A percentile compares a stretch with the other conserved stretches of the same genome.
phyloP scores from a whole-genome alignment of 257 asterid genomes.

The Orobanche coerulescens region DNA sequence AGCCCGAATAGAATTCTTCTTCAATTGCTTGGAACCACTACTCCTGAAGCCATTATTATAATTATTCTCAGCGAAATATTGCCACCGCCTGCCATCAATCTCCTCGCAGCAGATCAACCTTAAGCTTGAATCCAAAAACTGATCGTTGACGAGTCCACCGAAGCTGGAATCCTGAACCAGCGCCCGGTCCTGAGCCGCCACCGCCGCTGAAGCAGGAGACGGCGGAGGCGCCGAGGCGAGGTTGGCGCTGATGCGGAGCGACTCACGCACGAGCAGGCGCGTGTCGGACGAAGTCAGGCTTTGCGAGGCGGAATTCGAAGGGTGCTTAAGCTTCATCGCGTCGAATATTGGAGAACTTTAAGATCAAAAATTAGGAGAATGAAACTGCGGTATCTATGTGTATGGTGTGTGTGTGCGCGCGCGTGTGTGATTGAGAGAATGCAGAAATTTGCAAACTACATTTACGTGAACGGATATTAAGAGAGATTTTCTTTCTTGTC shows the following conservation, averaged over 20 bases:
- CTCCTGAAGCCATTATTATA: constrained; percentile 15
- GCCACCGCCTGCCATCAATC: constrained; percentile 84
- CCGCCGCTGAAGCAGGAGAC: constrained; percentile 23
- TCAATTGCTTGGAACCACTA: constrained; percentile 37
- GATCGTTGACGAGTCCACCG: constrained; percentile 56
- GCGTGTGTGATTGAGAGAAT: neutral
- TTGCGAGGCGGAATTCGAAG: constrained; percentile 56
- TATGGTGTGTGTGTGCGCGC: neutral
- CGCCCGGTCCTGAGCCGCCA: constrained; percentile 22
- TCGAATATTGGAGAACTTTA: neutral
- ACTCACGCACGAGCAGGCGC: constrained; percentile 75
- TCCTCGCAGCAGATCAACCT: constrained; percentile 86
- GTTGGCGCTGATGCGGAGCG: constrained; percentile 93
- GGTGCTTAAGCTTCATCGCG: constrained; percentile 64
- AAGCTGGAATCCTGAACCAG: constrained; percentile 35
- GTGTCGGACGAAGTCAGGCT: constrained; percentile 65
- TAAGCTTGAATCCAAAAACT: constrained; percentile 62
- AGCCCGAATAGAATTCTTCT: constrained; percentile 61
- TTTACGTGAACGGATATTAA: constrained; percentile 31
- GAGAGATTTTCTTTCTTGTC: constrained; percentile 30
- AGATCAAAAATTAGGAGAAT: constrained; percentile 13
- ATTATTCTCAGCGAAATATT: constrained; percentile 55
- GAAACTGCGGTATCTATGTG: constrained; percentile 14
- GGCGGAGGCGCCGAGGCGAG: constrained; percentile 76
- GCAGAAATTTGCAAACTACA: constrained; percentile 15